Base-by-base conservation (phyloP, 306 rosid species). In the Prunus fruticosa region DNA sequence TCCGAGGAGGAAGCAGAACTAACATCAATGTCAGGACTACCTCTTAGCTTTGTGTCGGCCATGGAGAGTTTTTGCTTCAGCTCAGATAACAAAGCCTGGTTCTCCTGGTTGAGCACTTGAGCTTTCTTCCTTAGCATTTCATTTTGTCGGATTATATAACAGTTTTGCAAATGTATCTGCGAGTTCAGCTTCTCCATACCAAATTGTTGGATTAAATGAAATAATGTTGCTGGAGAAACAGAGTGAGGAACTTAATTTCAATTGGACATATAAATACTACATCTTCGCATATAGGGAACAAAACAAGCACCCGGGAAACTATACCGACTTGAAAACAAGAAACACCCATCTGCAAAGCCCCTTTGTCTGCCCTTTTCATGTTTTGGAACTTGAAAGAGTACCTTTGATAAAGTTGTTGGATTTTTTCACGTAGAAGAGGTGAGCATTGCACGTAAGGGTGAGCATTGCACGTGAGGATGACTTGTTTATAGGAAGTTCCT, bases 61-160 rank as follows among this genome's bases (percentile, higher is more conserved):
- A 66, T 50, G 0, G 73, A 22, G 69, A 82, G 71, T 62, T 68
- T 73, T 62, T 50, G 77, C 80, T 82, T 79, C 80, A 76, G 77
- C 72, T 73, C 86, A 8, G 82, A 76, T 43, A 67, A 54, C 81
- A 82, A 69, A 46, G 64, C 74, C 53, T 81, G 66, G 58, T 79
- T 87, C 85, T 79, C 80, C 75, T 70, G 62, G 73, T 81, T 79
- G 69, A 82, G 83, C 69, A 71, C 69, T 62, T 78, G 75, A 75
- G 82, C 85, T 78, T 76, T 83, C 77, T 78, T 74, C 77, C 79
- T 61, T 64, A 50, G 72, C 79, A 71, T 73, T 54, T 79, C 80
- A 76, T 79, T 91, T 79, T 67, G 74, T 63, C 79, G 73, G 78
- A 85, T 75, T 25, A 50, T 78, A 74, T 66, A 73, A 52, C 75